Evolutionary conservation across 2,329 filamentous ascomycete species (phyloP).

Genomic region (Penicillium olsonii): DNA sequence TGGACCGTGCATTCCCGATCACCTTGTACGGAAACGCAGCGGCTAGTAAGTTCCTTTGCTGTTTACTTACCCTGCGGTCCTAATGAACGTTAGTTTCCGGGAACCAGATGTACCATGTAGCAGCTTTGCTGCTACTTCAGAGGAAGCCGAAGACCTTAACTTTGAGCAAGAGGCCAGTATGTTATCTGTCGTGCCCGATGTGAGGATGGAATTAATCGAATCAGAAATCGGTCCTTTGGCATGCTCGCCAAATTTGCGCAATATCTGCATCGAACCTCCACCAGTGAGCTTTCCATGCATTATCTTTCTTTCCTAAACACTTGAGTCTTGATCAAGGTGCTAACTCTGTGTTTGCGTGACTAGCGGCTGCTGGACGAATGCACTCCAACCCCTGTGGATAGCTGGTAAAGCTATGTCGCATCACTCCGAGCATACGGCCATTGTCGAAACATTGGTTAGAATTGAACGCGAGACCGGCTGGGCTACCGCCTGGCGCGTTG

Average conservation of each 20-base stretch:
- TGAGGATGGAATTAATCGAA: background rate
- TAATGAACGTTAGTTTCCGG: conserved; percentile 28
- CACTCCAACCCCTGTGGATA: conserved; percentile 51
- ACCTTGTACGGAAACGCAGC: conserved; percentile 30
- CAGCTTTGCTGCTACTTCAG: conserved; percentile 33
- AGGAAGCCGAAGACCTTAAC: conserved; percentile 29
- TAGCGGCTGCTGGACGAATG: conserved; percentile 48
- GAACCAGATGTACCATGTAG: conserved; percentile 38
- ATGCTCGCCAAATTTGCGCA: conserved; percentile 50
- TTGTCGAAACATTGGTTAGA: conserved; percentile 50
- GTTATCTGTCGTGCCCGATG: background rate
- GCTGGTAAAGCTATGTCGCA: conserved; percentile 51
- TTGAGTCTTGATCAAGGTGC: background rate
- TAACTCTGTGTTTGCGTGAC: background rate
- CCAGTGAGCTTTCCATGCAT: conserved; percentile 30
- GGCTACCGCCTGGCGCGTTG: conserved; percentile 55
- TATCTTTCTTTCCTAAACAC: background rate
- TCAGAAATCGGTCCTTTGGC: conserved; percentile 48
- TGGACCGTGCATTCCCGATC: conserved; percentile 26
- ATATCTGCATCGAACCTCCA: conserved; percentile 49
- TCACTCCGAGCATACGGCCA: conserved; percentile 45
- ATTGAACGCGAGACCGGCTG: conserved; percentile 58
- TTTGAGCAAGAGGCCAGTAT: conserved; percentile 26
- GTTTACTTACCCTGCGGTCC: background rate
- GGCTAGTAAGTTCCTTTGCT: conserved; percentile 22